Percentiles rank a stretch among this genome's conserved stretches.
Conservation (phyloP, 106 monocot species). For the Alisma plantagoaquatica region DNA sequence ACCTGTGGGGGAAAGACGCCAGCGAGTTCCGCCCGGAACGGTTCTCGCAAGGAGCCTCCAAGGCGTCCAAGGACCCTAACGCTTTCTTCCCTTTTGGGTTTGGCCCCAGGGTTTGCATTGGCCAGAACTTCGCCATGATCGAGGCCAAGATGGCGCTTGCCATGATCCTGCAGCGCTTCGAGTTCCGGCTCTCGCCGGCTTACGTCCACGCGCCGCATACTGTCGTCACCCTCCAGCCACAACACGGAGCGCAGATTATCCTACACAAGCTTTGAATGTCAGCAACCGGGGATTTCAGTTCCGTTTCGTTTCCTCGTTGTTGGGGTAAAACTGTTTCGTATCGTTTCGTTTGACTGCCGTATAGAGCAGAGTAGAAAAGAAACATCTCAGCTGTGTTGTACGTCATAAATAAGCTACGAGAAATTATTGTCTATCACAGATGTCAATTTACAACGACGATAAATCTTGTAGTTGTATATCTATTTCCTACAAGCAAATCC, state of each 20-base stretch:
- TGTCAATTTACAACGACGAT: no score
- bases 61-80: slow-evolving; percentile 9
- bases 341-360: no score
- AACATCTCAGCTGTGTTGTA: no score
- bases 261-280: slow-evolving; percentile 24
- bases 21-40: slow-evolving; percentile 31
- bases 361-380: no score
- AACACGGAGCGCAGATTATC: slow-evolving; percentile 47
- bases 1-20: slow-evolving; percentile 22
- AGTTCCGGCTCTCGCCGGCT: slow-evolving; percentile 36
- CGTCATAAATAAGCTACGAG: no score
- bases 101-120: slow-evolving; percentile 62
- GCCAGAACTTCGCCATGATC: slow-evolving; percentile 56
- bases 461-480: no score
- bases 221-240: slow-evolving; percentile 34
- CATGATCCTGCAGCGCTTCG: slow-evolving; percentile 43
- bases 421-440: no score
- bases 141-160: slow-evolving; percentile 61
- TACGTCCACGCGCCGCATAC: slow-evolving; percentile 46
- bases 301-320: no score
- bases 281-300: no score
- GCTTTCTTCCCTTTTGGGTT: slow-evolving; percentile 65
- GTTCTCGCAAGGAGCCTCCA: slow-evolving; percentile 21
- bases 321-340: no score
- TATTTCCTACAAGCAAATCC: no score